Conservation (phyloP, 352 stramenopile genomes). For the Phytophthora niederhauseri region DNA sequence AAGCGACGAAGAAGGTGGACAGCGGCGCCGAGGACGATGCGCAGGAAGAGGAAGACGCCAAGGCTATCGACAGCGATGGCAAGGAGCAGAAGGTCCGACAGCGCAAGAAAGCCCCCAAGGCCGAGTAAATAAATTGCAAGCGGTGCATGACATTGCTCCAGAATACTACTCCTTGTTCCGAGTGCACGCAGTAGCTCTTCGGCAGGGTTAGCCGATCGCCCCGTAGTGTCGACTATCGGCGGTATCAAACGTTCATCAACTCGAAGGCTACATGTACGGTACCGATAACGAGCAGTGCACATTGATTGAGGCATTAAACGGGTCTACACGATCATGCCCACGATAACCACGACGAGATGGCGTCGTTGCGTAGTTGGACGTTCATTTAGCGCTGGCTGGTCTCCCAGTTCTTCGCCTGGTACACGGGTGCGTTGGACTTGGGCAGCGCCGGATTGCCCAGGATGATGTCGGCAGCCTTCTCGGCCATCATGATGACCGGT, state of each 20-base stretch:
- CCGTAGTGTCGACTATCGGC: no score
- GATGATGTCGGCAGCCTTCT: constrained; percentile 93
- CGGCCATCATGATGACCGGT: constrained; percentile 92
- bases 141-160: neutral
- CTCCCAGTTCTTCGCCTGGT: constrained; percentile 68
- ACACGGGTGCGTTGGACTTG: constrained; percentile 68
- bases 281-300: neutral
- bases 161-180: no score
- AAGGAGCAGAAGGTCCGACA: constrained; percentile 68
- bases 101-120: constrained; percentile 81
- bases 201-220: no score
- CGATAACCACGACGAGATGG: no score
- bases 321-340: no score
- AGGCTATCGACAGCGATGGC: constrained; percentile 43
- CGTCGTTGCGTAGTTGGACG: no score
- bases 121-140: constrained; percentile 37
- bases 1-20: constrained; percentile 39
- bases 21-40: constrained; percentile 37
- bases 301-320: no score
- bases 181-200: no score
- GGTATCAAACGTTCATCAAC: no score
- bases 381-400: constrained; percentile 58
- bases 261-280: neutral
- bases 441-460: constrained; percentile 60
- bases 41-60: constrained; percentile 43